Conservation (phyloP, 2,329 filamentous ascomycete genomes). For the Chalaropsis thielavioides region DNA sequence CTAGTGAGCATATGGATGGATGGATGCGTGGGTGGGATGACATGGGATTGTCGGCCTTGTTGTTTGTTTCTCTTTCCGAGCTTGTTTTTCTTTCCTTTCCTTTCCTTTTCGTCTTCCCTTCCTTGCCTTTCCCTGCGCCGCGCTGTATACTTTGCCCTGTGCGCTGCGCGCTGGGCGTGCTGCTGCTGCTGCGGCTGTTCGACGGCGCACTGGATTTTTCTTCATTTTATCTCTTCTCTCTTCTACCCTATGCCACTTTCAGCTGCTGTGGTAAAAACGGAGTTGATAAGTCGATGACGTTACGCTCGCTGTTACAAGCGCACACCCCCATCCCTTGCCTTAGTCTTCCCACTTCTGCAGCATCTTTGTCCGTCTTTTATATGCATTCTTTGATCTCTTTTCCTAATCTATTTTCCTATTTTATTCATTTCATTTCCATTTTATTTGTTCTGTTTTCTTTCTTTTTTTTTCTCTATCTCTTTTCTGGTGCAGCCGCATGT, state of each 20-base stretch:
- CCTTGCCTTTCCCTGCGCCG: background rate
- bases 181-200: background rate
- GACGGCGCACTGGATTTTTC: background rate
- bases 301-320: background rate
- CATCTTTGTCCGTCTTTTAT: background rate
- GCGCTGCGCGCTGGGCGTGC: background rate
- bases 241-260: background rate
- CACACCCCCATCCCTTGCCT: background rate
- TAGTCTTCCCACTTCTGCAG: background rate
- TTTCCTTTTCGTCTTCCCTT: background rate
- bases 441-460: background rate
- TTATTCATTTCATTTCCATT: background rate
- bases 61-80: background rate
- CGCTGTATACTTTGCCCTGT: background rate
- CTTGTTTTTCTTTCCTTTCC: background rate
- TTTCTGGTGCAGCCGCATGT: background rate
- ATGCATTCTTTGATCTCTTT: background rate
- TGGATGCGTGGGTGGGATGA: background rate
- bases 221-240: conserved; percentile 1
- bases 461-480: background rate
- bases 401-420: background rate
- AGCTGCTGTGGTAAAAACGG: conserved; percentile 5
- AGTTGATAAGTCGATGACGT: conserved; percentile 4
- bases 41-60: background rate
- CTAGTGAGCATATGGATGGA: background rate